phyloP scores from a whole-genome alignment of 345 rosid genomes.

The Xanthoceras sorbifolium region DNA sequence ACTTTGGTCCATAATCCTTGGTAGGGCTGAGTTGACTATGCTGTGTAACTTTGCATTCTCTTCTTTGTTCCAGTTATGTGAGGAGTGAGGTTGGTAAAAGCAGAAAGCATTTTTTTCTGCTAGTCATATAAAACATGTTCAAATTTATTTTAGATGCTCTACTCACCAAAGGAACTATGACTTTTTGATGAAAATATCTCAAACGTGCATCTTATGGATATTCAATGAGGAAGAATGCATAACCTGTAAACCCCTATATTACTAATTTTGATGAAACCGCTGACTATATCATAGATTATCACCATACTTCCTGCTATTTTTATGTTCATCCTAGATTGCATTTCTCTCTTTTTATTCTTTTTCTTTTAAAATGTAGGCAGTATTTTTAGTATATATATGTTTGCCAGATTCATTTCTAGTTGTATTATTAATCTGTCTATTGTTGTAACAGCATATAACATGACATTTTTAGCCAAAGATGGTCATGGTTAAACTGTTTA shows the following conservation, averaged over 20 bases:
- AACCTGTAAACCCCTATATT: background rate
- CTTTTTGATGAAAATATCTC: background rate
- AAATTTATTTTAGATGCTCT: background rate
- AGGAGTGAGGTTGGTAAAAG: background rate
- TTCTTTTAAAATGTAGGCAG: background rate
- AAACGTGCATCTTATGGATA: background rate
- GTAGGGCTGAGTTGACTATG: background rate
- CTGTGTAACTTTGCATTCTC: background rate
- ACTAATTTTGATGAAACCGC: background rate
- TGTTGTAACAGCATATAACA: background rate
- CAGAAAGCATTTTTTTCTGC: background rate
- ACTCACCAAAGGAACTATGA: background rate
- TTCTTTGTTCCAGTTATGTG: background rate
- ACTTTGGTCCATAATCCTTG: background rate
- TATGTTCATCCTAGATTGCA: background rate
- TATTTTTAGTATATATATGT: background rate
- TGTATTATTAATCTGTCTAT: background rate
- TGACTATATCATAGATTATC: background rate
- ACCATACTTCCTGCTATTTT: constrained; percentile 3
- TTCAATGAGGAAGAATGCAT: background rate
- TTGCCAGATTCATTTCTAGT: background rate
- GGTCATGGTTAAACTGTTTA: background rate
- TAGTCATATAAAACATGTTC: background rate
- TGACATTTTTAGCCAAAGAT: background rate
- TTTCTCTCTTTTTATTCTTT: background rate